Conservation (phyloP, 1,284 basidiomycete genomes). For the Exobasidium cylindrosporum region DNA sequence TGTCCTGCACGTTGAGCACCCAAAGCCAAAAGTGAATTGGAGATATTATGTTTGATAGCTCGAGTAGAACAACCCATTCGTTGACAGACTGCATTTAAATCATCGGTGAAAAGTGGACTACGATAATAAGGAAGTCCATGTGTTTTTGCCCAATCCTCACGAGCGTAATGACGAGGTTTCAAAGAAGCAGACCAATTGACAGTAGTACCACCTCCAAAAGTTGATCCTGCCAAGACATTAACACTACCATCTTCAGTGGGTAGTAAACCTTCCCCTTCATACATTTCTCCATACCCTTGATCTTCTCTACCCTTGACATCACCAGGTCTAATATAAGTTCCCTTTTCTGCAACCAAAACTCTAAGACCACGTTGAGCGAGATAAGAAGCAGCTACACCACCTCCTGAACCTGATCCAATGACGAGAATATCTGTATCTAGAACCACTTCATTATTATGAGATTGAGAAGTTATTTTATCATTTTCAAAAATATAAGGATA, state of each 20-base stretch:
- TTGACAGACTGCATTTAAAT: slow-evolving; percentile 55
- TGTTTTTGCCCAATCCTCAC: slow-evolving; percentile 56
- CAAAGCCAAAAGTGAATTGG: slow-evolving; percentile 54
- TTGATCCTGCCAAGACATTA: slow-evolving; percentile 56
- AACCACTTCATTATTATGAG: slow-evolving; percentile 26
- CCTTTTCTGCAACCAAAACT: slow-evolving; percentile 59
- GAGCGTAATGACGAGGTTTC: slow-evolving; percentile 55
- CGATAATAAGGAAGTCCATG: slow-evolving; percentile 55
- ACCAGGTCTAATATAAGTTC: slow-evolving; percentile 54
- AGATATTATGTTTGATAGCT: slow-evolving; percentile 55
- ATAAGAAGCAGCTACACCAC: slow-evolving; percentile 55
- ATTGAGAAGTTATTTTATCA: slow-evolving; percentile 33
- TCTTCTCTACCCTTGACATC: slow-evolving; percentile 53
- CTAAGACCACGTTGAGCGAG: slow-evolving; percentile 54
- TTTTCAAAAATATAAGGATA: slow-evolving; percentile 51
- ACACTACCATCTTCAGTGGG: slow-evolving; percentile 56
- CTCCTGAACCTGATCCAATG: slow-evolving; percentile 59
- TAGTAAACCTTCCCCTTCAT: slow-evolving; percentile 56
- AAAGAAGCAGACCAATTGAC: slow-evolving; percentile 60
- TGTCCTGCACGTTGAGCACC: slow-evolving; percentile 52
- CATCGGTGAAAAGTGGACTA: slow-evolving; percentile 51
- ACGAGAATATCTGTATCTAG: slow-evolving; percentile 53
- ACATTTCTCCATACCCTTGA: slow-evolving; percentile 55
- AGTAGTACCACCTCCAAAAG: slow-evolving; percentile 59
- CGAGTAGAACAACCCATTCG: slow-evolving; percentile 56